phyloP scores from a whole-genome alignment of 352 stramenopile species.

The Pythium brachiatum region DNA sequence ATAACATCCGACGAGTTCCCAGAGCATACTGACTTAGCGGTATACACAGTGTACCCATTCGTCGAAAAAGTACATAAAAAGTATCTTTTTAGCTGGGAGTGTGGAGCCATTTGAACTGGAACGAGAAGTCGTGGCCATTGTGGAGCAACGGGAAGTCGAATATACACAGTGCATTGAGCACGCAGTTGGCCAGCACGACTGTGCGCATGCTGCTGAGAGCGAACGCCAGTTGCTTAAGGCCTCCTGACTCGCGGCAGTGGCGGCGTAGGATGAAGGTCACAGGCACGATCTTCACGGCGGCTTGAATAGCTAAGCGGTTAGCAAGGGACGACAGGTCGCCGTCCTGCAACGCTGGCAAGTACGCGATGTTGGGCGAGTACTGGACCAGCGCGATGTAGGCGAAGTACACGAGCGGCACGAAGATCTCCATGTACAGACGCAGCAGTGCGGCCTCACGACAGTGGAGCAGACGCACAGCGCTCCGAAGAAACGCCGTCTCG shows the following conservation, averaged over 20 bases:
- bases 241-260: background rate
- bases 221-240: background rate
- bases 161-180: background rate
- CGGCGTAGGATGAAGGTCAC: background rate
- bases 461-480: background rate
- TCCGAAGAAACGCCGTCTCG: background rate
- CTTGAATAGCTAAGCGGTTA: background rate
- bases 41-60: too few relatives aligned
- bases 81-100: too few relatives aligned
- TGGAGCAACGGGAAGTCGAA: constrained; percentile 1
- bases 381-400: background rate
- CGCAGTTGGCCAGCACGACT: background rate
- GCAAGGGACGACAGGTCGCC: background rate
- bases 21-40: too few relatives aligned
- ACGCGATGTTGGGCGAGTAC: constrained; percentile 1
- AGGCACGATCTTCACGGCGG: background rate
- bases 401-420: constrained; percentile 10
- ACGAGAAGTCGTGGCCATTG: constrained; percentile 7
- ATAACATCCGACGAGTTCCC: too few relatives aligned
- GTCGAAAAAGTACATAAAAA: too few relatives aligned
- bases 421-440: constrained; percentile 13
- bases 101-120: constrained; percentile 6
- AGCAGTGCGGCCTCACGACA: constrained; percentile 8
- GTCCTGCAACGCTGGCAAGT: background rate
- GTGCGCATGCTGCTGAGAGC: background rate